Base-by-base conservation (phyloP, 2,329 filamentous ascomycete species). In the Microthyrium microscopicum region DNA sequence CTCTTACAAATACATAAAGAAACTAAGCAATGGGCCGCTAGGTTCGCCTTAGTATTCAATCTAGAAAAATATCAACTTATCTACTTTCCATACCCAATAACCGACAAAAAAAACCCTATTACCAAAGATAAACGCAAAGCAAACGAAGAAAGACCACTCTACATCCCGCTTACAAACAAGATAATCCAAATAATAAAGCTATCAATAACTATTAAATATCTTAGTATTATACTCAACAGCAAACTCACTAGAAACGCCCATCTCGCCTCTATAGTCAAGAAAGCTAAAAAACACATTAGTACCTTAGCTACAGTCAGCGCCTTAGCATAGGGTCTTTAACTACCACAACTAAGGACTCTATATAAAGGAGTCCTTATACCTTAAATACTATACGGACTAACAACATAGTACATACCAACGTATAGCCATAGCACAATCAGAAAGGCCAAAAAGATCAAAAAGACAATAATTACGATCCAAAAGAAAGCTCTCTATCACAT, bases 321-420 rank as follows among this genome's bases (percentile, higher is more conserved):
- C 6, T 45, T 39, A 11, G 42, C 33, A 19, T 46, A 20, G 44
- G 41, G 46, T 20, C 37, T 36, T 9, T 35, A 41, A 12, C 34
- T 42, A 6, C 18, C 33, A 7, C 22, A 46, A 27, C 15, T 51
- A 22, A 36, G 42, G 9, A 34, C 31, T 32, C 42, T 51, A 24
- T 53, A 51, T 33, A 26, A 45, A 40, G 48, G 39, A 26, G 44
- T 49, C 6, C 36, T 46, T 13, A 39, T 52, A 17, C 47, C 42
- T 4, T 42, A 52, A 38, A 42, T 55, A 20, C 42, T 53, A 20
- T 54, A 46, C 31, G 40, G 43, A 4, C 46, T 43, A 35, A 46
- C 42, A 15, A 42, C 44, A 26, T 53, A 37, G 48, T 41, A 37
- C 34, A 20, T 18, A 20, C 37, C 15, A 27, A n/a, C n/a, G n/a